Conservation (phyloP, 2,329 filamentous ascomycete species). For the Trichoderma citrinoviride region DNA sequence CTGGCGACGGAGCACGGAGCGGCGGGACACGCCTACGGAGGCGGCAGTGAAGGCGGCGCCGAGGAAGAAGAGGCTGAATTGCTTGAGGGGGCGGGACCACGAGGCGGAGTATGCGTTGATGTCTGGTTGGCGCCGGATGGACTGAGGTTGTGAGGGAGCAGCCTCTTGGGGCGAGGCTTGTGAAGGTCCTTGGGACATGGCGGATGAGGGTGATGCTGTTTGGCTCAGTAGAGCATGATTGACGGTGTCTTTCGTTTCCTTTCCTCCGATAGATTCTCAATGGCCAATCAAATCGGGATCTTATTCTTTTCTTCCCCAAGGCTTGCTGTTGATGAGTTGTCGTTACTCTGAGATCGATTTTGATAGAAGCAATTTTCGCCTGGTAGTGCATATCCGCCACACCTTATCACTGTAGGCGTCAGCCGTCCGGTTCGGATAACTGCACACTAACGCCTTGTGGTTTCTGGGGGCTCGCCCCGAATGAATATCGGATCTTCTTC, state of each 20-base stretch:
- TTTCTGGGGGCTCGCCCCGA: not conserved
- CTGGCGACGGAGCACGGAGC: constrained; percentile 64
- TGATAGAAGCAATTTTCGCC: constrained; percentile 4
- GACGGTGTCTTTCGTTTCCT: too few species aligned
- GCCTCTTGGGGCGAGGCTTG: not conserved
- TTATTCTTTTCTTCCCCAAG: not conserved
- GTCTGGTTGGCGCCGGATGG: constrained; percentile 10
- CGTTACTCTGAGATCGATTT: not conserved
- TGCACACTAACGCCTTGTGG: not conserved
- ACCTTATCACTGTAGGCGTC: not conserved
- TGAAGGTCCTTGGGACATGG: constrained; percentile 5
- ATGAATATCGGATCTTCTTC: not conserved
- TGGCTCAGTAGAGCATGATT: not conserved
- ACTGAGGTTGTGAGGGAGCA: not conserved
- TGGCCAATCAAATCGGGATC: not conserved
- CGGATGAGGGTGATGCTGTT: not conserved
- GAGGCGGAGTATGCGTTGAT: constrained; percentile 20
- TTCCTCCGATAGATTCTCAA: not conserved
- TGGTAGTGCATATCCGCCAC: not conserved
- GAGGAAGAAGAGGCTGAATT: constrained; percentile 68
- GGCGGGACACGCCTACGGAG: constrained; percentile 67
- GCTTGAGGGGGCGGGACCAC: constrained; percentile 32
- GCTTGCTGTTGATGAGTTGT: not conserved
- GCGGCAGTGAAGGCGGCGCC: constrained; percentile 74
- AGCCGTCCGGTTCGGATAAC: not conserved